Conservation (phyloP, 2,329 filamentous ascomycete species). For the Aspergillus bombycis region DNA sequence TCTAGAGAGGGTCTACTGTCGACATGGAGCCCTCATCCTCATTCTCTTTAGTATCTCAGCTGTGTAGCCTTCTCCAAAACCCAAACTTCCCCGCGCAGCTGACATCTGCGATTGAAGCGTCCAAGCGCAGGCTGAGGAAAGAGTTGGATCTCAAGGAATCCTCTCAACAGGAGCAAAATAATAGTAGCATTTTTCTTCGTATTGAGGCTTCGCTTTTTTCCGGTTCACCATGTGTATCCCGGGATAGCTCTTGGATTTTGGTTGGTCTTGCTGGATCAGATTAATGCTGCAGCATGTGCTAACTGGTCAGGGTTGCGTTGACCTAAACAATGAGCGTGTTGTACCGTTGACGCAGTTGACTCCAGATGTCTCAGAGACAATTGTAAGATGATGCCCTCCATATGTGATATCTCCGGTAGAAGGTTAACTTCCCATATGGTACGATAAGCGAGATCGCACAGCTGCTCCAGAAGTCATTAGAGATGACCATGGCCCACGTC, state of each 20-base stretch:
- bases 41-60: conserved; percentile 13
- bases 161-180: not conserved
- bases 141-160: not conserved
- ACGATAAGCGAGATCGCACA: not conserved
- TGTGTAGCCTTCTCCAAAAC: conserved; percentile 17
- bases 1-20: not conserved
- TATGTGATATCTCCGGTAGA: not conserved
- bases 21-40: conserved; percentile 3
- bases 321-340: conserved; percentile 12
- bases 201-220: conserved; percentile 15
- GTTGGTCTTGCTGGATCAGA: not conserved
- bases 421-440: not conserved
- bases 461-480: conserved; percentile 3
- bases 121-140: not conserved
- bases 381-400: not conserved
- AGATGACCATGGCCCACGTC: conserved; percentile 9
- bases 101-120: conserved; percentile 6
- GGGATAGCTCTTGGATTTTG: not conserved
- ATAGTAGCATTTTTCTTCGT: conserved; percentile 7
- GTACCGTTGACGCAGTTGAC: conserved; percentile 8
- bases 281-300: not conserved
- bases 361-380: not conserved
- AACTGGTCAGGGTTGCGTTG: conserved; percentile 17
- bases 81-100: conserved; percentile 13
- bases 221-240: not conserved